phyloP scores from a whole-genome alignment of 805 yeast genomes.

The Clavispora fructus region DNA sequence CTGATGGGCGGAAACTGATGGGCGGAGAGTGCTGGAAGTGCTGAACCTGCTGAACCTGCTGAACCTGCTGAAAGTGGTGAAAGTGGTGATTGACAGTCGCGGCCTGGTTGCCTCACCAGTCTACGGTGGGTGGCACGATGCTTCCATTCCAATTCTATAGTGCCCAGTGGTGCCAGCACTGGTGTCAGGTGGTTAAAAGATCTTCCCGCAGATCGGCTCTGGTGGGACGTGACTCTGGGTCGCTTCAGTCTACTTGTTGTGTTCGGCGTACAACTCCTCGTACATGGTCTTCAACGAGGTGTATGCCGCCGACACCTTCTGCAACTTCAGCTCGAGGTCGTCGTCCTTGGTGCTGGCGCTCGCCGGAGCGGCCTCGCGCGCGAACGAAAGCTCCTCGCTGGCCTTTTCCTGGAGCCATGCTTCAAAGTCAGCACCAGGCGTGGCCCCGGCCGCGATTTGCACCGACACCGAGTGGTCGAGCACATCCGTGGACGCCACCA shows the following conservation, averaged over 20 bases:
- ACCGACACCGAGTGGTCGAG: constrained; percentile 40
- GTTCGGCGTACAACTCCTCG: constrained; percentile 52
- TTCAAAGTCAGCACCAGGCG: constrained; percentile 36
- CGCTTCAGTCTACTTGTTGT: constrained; percentile 24
- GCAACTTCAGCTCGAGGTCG: constrained; percentile 42
- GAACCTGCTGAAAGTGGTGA: no score
- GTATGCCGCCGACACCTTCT: constrained; percentile 54
- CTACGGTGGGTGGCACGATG: neutral
- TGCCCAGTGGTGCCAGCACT: neutral
- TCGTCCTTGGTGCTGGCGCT: constrained; percentile 17
- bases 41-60: no score
- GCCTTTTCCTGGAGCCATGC: constrained; percentile 45
- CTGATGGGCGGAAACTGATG: no score
- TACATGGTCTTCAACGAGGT: constrained; percentile 53
- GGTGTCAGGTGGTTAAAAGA: neutral
- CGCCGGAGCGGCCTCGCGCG: neutral
- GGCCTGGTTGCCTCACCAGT: neutral
- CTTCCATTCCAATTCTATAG: neutral
- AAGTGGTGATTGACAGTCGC: no score
- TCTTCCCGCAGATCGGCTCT: no score
- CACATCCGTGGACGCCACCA: constrained; percentile 37
- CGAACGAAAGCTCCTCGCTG: constrained; percentile 48
- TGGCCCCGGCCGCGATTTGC: constrained; percentile 27
- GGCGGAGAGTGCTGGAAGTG: no score
- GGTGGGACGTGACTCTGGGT: neutral